Percentiles rank a stretch among this genome's conserved stretches.
Evolutionary conservation across 768 basidiomycete genomes (phyloP).

Genomic region (Termitomyces sp.): DNA sequence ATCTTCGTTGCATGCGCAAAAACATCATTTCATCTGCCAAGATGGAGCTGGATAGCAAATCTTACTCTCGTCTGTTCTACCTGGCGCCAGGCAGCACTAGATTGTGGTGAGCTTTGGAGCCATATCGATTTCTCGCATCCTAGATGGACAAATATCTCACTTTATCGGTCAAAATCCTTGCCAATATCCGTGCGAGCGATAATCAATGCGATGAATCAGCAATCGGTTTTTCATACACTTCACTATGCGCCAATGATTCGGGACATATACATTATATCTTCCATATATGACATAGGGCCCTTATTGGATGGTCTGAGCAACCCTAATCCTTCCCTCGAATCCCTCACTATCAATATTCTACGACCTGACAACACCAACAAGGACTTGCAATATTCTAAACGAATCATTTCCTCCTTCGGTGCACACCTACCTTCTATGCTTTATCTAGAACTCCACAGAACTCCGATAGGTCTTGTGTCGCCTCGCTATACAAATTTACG

Average conservation of each 20-base stretch:
- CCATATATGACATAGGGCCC: constrained; percentile 27
- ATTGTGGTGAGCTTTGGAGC: constrained; percentile 29
- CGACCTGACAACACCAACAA: constrained; percentile 14
- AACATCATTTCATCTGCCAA: constrained; percentile 12
- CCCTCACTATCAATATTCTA: constrained; percentile 26
- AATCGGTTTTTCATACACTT: constrained; percentile 26
- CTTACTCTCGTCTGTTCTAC: constrained; percentile 31
- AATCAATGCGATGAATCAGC: constrained; percentile 25
- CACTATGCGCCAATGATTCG: constrained; percentile 31
- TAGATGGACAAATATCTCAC: constrained; percentile 25
- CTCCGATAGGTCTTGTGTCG: constrained; percentile 33
- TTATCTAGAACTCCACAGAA: constrained; percentile 29
- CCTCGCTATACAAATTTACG: constrained; percentile 30
- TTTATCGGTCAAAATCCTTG: constrained; percentile 25
- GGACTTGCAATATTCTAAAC: constrained; percentile 20
- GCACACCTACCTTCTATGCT: constrained; percentile 24
- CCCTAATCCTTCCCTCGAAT: constrained; percentile 29
- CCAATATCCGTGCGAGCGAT: constrained; percentile 27
- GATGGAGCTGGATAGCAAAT: constrained; percentile 31
- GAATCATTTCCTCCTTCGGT: constrained; percentile 24
- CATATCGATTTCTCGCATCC: constrained; percentile 35
- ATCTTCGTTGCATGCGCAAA: constrained; percentile 26
- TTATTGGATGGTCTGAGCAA: constrained; percentile 28
- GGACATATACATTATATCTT: constrained; percentile 28
- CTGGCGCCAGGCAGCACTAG: constrained; percentile 30